phyloP scores from a whole-genome alignment of 1,284 basidiomycete genomes.

The Sporisorium scitamineum region DNA sequence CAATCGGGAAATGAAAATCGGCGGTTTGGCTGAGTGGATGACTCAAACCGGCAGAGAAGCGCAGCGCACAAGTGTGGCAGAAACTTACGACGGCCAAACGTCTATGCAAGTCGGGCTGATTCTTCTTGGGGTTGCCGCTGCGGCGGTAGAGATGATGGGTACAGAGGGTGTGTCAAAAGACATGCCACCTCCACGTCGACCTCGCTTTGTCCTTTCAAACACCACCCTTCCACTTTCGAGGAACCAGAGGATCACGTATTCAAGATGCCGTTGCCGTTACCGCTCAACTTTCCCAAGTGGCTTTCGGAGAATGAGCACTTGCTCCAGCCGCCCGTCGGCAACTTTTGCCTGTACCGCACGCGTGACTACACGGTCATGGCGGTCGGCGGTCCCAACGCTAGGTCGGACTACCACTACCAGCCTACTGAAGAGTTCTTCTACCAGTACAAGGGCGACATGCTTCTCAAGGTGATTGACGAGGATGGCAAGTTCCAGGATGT shows the following conservation, averaged over 20 bases:
- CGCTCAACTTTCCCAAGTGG: constrained; percentile 69
- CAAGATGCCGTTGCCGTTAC: constrained; percentile 55
- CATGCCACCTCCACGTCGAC: neutral
- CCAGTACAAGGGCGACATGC: constrained; percentile 75
- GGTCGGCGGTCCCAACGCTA: constrained; percentile 66
- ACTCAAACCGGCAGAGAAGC: neutral
- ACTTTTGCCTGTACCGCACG: constrained; percentile 64
- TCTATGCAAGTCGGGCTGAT: neutral
- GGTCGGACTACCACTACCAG: constrained; percentile 66
- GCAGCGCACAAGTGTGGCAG: neutral
- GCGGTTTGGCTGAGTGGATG: neutral
- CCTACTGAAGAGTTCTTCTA: constrained; percentile 68
- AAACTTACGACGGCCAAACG: too few relatives aligned
- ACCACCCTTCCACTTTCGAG: neutral
- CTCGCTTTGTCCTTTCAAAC: neutral
- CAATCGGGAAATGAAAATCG: neutral
- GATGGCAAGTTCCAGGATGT: constrained; percentile 89
- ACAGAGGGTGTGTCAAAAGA: neutral
- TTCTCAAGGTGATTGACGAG: constrained; percentile 83
- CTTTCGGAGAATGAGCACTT: constrained; percentile 65
- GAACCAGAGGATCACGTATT: neutral
- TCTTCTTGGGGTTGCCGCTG: neutral
- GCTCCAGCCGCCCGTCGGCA: constrained; percentile 69
- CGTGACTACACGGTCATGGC: constrained; percentile 68
- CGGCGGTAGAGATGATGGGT: too few relatives aligned